A percentile compares a stretch with the other conserved stretches of the same genome.
Conservation (phyloP, 495 filamentous ascomycete genomes). For the Penicillium ucsense region DNA sequence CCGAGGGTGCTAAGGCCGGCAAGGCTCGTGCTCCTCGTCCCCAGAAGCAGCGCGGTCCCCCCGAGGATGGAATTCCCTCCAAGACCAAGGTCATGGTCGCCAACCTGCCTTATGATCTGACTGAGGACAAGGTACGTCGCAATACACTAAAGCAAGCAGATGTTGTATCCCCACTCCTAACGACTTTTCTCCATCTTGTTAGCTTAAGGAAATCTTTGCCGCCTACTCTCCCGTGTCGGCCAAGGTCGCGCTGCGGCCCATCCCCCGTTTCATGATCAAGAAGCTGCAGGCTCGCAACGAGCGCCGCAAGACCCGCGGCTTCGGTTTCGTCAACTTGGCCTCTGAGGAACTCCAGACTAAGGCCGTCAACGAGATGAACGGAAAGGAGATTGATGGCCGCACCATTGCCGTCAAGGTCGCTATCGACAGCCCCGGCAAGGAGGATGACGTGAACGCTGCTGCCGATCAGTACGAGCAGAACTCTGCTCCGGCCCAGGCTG, state of each 20-base stretch:
- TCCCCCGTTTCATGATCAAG: constrained; percentile 99
- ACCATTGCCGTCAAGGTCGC: constrained; percentile 99
- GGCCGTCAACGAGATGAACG: constrained; percentile 96
- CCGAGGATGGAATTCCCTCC: constrained; percentile 94
- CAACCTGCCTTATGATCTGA: constrained; percentile 95
- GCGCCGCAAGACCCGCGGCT: constrained; percentile 97
- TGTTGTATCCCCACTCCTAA: constrained; percentile 24
- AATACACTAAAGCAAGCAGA: too few relatives aligned
- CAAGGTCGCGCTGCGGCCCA: constrained; percentile 96
- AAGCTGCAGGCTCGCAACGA: constrained; percentile 97
- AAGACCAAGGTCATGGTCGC: constrained; percentile 99
- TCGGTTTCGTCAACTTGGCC: constrained; percentile 92
- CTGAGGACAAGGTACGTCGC: constrained; percentile 78
- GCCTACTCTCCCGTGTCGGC: constrained; percentile 83
- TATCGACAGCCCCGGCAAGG: constrained; percentile 98
- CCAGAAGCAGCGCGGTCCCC: constrained; percentile 76
- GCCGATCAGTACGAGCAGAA: constrained; percentile 39
- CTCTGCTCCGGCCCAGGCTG: constrained; percentile 25
- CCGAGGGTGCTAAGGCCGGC: constrained; percentile 34
- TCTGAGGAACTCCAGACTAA: constrained; percentile 96
- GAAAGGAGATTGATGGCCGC: constrained; percentile 94
- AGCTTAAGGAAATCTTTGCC: constrained; percentile 95
- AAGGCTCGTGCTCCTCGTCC: constrained; percentile 40
- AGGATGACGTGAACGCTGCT: constrained; percentile 74
- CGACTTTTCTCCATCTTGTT: constrained; percentile 1